phyloP scores from a whole-genome alignment of 2,329 filamentous ascomycete species.

The Cadophora gregata region DNA sequence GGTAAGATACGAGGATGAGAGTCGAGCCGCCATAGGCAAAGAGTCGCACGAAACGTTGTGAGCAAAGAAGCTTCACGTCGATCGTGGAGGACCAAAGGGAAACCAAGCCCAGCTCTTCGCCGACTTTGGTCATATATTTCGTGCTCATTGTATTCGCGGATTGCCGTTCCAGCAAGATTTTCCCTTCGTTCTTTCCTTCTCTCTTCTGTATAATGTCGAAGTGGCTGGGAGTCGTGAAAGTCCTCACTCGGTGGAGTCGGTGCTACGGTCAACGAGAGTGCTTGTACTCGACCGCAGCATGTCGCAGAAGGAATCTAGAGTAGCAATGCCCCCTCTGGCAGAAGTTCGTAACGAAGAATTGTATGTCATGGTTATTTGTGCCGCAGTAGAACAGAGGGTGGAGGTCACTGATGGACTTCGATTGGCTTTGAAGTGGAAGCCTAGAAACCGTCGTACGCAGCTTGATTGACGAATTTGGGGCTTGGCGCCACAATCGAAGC shows the following conservation, averaged over 20 bases:
- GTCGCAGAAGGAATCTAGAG: not conserved
- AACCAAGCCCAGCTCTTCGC: conserved; percentile 53
- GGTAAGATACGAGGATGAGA: conserved; percentile 62
- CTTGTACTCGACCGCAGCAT: not conserved
- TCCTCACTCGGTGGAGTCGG: not conserved
- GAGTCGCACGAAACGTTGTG: conserved; percentile 65
- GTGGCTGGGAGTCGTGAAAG: not conserved
- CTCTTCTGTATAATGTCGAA: not conserved
- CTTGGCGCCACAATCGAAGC: not conserved
- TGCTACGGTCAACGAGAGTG: not conserved
- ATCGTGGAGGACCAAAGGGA: conserved; percentile 49
- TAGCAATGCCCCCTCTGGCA: not conserved
- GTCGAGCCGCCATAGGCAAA: conserved; percentile 67
- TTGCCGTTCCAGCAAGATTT: not conserved
- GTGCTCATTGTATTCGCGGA: conserved; percentile 32
- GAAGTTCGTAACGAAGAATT: not conserved
- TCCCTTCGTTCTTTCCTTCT: not conserved
- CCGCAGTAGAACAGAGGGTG: not conserved
- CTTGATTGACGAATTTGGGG: too few relatives aligned
- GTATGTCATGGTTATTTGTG: conserved; percentile 10
- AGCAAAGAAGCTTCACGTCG: conserved; percentile 63
- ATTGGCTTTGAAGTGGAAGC: conserved; percentile 27
- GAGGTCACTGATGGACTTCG: conserved; percentile 19
- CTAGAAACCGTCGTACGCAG: conserved; percentile 15
- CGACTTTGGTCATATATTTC: conserved; percentile 29